Percentiles rank a stretch among this genome's conserved stretches.
Conservation (phyloP, 768 basidiomycete genomes). For the Mycena pura region DNA sequence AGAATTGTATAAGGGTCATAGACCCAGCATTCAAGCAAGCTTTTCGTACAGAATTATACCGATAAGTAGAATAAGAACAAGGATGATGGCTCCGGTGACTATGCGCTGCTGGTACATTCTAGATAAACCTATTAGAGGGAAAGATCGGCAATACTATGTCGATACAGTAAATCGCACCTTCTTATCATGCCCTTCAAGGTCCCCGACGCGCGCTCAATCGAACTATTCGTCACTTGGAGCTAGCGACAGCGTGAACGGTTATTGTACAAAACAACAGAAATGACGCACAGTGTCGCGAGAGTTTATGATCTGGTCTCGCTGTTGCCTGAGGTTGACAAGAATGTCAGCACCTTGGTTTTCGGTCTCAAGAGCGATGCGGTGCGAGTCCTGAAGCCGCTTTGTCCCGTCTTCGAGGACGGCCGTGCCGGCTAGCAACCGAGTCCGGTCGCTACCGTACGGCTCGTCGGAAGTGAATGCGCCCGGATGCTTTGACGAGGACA, state of each 20-base stretch:
- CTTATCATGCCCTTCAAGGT: conserved; percentile 96
- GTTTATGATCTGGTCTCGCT: conserved; percentile 95
- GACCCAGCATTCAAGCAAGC: conserved; percentile 44
- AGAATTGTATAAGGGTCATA: conserved; percentile 21
- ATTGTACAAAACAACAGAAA: not conserved
- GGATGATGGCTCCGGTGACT: conserved; percentile 86
- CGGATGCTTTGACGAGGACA: conserved; percentile 55
- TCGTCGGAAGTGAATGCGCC: conserved; percentile 71
- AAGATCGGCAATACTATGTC: conserved; percentile 23
- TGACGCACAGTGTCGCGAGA: conserved; percentile 81
- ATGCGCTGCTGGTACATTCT: conserved; percentile 99
- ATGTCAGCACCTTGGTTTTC: conserved; percentile 96
- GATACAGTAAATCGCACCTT: conserved; percentile 63
- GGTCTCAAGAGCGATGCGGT: conserved; percentile 93
- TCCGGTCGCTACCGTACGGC: conserved; percentile 81
- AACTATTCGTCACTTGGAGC: conserved; percentile 86
- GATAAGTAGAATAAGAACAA: conserved; percentile 85
- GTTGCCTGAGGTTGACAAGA: conserved; percentile 78
- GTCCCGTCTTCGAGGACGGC: conserved; percentile 83
- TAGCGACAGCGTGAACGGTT: conserved; percentile 37
- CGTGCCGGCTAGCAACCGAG: conserved; percentile 81
- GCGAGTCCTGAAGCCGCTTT: conserved; percentile 85
- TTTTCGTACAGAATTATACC: conserved; percentile 84
- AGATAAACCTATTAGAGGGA: conserved; percentile 42
- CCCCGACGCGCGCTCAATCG: conserved; percentile 89